These are phyloP conservation scores for Pleurotus platypus DNA, from an alignment of 768 basidiomycete species.

Conservation along the genomic window DNA sequence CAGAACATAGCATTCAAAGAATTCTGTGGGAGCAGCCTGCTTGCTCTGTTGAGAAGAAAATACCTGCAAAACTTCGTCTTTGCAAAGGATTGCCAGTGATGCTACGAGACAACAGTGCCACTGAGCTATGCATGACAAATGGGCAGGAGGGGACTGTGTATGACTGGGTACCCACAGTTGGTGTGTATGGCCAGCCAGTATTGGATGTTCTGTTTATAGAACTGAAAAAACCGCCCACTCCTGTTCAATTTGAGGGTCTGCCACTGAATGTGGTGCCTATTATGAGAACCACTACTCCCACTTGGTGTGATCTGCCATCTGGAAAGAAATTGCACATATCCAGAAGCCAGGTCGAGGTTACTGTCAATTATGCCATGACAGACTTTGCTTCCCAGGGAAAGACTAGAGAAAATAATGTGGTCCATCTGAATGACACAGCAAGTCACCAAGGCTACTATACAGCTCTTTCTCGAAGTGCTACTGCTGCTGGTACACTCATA, in stretches of 20 bases:
- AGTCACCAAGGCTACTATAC: too few species aligned
- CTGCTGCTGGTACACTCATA: too few species aligned
- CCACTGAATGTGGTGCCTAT: constrained; percentile 15
- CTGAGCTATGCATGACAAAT: too few species aligned
- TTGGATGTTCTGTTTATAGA: background rate
- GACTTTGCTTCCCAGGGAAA: constrained; percentile 11
- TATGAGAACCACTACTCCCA: constrained; percentile 10
- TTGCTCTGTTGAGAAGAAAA: constrained; percentile 18
- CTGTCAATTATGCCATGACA: constrained; percentile 1
- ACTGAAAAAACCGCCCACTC: constrained; percentile 8
- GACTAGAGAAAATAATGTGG: too few species aligned
- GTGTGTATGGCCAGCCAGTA: constrained; percentile 20
- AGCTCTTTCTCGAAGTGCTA: too few species aligned
- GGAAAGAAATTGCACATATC: constrained; percentile 10
- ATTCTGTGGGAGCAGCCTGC: constrained; percentile 19
- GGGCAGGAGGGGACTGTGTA: too few species aligned
- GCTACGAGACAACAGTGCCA: background rate
- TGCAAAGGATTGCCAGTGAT: constrained; percentile 28
- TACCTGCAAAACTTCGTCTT: constrained; percentile 23
- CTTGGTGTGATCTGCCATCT: background rate
- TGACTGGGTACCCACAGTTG: background rate
- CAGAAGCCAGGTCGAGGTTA: constrained; percentile 20
- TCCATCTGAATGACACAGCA: constrained; percentile 6
- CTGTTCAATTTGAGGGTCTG: constrained; percentile 8
- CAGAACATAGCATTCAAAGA: constrained; percentile 8